Evolutionary conservation across 768 basidiomycete species (phyloP).

Genomic region (Pleurotus tuber-regium): DNA sequence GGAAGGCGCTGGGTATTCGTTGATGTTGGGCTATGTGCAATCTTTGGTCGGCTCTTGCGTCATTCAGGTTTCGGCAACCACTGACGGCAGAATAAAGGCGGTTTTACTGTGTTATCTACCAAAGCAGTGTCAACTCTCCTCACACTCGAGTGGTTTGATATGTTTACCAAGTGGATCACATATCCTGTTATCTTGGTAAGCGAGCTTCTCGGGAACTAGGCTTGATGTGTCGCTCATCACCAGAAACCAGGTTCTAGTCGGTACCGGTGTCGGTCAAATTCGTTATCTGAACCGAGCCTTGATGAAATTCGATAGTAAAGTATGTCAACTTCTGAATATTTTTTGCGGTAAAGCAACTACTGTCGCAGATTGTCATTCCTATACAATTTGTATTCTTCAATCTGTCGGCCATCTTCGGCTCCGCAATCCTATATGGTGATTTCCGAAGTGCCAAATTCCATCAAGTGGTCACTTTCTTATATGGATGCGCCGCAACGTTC

Average conservation of each 20-base stretch:
- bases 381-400: conserved; percentile 96
- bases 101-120: conserved; percentile 91
- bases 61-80: neutral
- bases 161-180: conserved; percentile 79
- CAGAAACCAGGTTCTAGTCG: conserved; percentile 52
- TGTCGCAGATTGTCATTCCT: conserved; percentile 78
- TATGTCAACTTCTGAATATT: conserved; percentile 23
- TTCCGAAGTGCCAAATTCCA: conserved; percentile 83
- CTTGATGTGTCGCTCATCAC: conserved; percentile 11
- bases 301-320: conserved; percentile 93
- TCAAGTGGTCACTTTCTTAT: conserved; percentile 78
- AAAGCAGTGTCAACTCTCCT: conserved; percentile 89
- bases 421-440: conserved; percentile 92
- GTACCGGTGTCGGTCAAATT: conserved; percentile 82
- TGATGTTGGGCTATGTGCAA: conserved; percentile 85
- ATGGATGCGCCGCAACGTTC: conserved; percentile 89
- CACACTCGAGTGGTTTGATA: conserved; percentile 71
- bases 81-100: conserved; percentile 45
- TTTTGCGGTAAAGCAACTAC: neutral
- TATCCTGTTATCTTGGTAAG: conserved; percentile 75
- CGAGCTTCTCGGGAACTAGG: conserved; percentile 1
- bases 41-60: conserved; percentile 56
- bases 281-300: conserved; percentile 82
- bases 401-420: conserved; percentile 88
- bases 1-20: conserved; percentile 76